Conservation (phyloP, 805 yeast genomes). For the Saturnispora silvae region DNA sequence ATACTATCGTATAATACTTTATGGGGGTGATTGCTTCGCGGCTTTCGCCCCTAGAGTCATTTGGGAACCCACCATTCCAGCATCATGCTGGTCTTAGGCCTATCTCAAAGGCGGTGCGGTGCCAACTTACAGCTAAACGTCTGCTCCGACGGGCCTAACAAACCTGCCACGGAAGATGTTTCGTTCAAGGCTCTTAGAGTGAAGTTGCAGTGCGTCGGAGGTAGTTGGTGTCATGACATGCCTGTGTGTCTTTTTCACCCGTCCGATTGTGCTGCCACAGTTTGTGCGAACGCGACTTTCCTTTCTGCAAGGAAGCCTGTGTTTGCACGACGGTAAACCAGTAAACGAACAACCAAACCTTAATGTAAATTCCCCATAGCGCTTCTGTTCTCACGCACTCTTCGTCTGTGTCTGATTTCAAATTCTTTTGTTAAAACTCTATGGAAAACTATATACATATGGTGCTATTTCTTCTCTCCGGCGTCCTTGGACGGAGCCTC, state of each 20-base stretch:
- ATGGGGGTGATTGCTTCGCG: constrained; percentile 8
- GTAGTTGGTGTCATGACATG: constrained; percentile 19
- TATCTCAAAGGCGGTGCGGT: constrained; percentile 15
- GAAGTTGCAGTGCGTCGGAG: constrained; percentile 29
- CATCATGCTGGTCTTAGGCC: constrained; percentile 28
- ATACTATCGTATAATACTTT: constrained; percentile 50
- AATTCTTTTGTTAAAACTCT: too few relatives aligned
- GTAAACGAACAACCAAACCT: too few relatives aligned
- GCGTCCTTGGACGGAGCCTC: too few relatives aligned
- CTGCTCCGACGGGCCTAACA: constrained; percentile 59
- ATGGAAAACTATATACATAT: too few relatives aligned
- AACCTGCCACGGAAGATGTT: constrained; percentile 60
- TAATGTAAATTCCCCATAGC: too few relatives aligned
- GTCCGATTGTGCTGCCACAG: constrained; percentile 46
- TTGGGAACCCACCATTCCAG: constrained; percentile 32
- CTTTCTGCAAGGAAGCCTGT: too few relatives aligned
- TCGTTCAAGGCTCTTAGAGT: constrained; percentile 73
- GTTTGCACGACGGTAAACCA: too few relatives aligned
- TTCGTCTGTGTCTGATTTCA: too few relatives aligned
- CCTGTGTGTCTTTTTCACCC: constrained; percentile 20
- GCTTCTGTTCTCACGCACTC: too few relatives aligned
- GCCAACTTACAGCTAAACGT: constrained; percentile 50
- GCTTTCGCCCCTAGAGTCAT: constrained; percentile 32
- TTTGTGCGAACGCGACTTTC: too few relatives aligned
- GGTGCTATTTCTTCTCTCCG: too few relatives aligned